These are phyloP conservation scores for Coemansia sp. DNA, from an alignment of 192 early-diverging fungal genomes.

Conservation along the genomic window DNA sequence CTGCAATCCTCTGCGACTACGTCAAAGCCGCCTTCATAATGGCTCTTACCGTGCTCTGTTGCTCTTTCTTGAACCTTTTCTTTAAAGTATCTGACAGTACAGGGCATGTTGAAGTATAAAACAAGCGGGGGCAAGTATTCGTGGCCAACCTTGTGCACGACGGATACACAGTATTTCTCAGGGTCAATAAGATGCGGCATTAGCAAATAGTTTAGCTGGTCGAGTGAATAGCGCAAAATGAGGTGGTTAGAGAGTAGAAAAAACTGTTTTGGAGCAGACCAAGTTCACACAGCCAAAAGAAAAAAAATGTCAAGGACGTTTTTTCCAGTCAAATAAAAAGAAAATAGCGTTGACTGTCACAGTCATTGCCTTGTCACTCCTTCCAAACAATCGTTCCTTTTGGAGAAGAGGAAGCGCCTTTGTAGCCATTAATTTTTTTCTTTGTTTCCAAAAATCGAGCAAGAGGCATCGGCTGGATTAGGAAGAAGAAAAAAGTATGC, in stretches of 20 bases:
- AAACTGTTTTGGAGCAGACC: too few species aligned
- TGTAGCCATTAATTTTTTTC: too few species aligned
- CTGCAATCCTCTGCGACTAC: neutral
- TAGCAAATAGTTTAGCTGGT: too few species aligned
- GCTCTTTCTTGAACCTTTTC: neutral
- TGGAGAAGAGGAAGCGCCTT: too few species aligned
- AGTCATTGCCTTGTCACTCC: too few species aligned
- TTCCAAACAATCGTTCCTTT: too few species aligned
- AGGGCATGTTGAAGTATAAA: neutral
- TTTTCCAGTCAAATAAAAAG: neutral
- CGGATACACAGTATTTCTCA: neutral
- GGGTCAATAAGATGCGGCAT: neutral
- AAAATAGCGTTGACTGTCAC: neutral
- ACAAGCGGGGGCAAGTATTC: neutral
- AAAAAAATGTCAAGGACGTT: neutral
- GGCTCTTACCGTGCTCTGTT: neutral
- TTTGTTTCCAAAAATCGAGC: too few species aligned
- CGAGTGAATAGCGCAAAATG: neutral
- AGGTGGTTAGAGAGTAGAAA: neutral
- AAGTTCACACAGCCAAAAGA: too few species aligned
- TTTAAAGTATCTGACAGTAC: neutral
- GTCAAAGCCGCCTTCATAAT: neutral
- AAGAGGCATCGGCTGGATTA: too few species aligned
- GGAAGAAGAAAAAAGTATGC: too few species aligned
- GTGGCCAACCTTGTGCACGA: neutral